Evolutionary conservation across 1,139 yeast species (phyloP).

Genomic region (Zygosaccharomyces sapae): DNA sequence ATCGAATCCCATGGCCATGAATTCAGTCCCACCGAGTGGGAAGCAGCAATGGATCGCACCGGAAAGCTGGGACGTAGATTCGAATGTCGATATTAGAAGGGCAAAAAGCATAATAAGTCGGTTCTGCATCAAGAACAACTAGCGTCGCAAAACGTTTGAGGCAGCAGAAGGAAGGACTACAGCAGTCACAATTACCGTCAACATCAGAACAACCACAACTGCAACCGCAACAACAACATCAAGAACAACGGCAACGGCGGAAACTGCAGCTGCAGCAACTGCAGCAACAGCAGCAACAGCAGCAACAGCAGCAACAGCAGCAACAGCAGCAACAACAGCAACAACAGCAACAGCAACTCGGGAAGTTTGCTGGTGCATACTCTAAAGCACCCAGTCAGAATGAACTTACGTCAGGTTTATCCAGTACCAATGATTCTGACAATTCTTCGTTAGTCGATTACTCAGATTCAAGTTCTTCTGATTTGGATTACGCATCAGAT

Average conservation of each 20-base stretch:
- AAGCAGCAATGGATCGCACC: conserved; percentile 58
- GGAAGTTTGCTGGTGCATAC: background rate
- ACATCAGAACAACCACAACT: no score
- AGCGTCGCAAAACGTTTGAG: conserved; percentile 1
- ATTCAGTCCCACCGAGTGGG: conserved; percentile 9
- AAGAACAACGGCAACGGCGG: no score
- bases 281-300: no score
- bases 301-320: no score
- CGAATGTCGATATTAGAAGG: conserved; percentile 26
- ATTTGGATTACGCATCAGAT: conserved; percentile 10
- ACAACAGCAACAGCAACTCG: background rate
- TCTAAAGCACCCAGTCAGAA: background rate
- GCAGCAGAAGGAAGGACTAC: background rate
- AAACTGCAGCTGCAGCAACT: no score
- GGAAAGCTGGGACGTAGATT: conserved; percentile 74
- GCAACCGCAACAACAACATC: no score
- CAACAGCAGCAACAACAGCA: no score
- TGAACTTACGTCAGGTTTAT: conserved; percentile 5
- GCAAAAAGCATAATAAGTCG: conserved; percentile 9
- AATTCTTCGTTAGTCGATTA: conserved; percentile 3
- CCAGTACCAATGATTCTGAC: conserved; percentile 4
- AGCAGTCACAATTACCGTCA: no score
- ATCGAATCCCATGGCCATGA: conserved; percentile 13
- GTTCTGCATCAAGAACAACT: conserved; percentile 13
- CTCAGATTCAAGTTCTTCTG: conserved; percentile 12